Evolutionary conservation across 2,329 filamentous ascomycete species (phyloP).

Genomic region (Aspergillus fructus): DNA sequence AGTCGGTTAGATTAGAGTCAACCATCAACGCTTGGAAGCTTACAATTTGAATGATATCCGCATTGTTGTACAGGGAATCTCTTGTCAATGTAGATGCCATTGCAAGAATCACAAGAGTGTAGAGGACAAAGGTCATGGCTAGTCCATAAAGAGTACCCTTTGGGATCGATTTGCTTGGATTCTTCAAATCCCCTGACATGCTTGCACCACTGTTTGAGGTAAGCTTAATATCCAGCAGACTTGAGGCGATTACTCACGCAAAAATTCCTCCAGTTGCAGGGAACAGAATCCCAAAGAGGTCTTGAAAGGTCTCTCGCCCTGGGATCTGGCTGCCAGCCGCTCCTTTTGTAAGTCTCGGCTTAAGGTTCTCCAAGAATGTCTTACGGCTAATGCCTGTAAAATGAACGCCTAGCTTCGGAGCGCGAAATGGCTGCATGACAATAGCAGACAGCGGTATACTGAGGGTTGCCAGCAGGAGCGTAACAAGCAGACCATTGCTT

Average conservation of each 20-base stretch:
- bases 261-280: slow-evolving; percentile 65
- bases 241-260: slow-evolving; percentile 41
- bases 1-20: slow-evolving; percentile 8
- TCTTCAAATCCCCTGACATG: slow-evolving; percentile 83
- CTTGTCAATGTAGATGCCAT: slow-evolving; percentile 76
- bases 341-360: slow-evolving; percentile 64
- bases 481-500: slow-evolving; percentile 71
- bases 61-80: slow-evolving; percentile 69
- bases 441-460: slow-evolving; percentile 81
- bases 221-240: slow-evolving; percentile 55
- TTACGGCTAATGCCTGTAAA: slow-evolving; percentile 74
- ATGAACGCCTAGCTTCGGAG: slow-evolving; percentile 61
- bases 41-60: slow-evolving; percentile 75
- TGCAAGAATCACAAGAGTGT: slow-evolving; percentile 73
- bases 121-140: slow-evolving; percentile 71
- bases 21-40: slow-evolving; percentile 17
- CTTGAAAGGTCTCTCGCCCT: slow-evolving; percentile 70
- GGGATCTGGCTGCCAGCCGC: slow-evolving; percentile 61
- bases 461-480: slow-evolving; percentile 70
- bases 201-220: slow-evolving; percentile 63
- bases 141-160: slow-evolving; percentile 80
- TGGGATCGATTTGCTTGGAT: slow-evolving; percentile 81
- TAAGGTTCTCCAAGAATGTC: slow-evolving; percentile 72
- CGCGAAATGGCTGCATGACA: slow-evolving; percentile 65
- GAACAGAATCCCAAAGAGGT: slow-evolving; percentile 83